Evolutionary conservation across 75 land plant species (phyloP).

Genomic region (Pinus taeda): DNA sequence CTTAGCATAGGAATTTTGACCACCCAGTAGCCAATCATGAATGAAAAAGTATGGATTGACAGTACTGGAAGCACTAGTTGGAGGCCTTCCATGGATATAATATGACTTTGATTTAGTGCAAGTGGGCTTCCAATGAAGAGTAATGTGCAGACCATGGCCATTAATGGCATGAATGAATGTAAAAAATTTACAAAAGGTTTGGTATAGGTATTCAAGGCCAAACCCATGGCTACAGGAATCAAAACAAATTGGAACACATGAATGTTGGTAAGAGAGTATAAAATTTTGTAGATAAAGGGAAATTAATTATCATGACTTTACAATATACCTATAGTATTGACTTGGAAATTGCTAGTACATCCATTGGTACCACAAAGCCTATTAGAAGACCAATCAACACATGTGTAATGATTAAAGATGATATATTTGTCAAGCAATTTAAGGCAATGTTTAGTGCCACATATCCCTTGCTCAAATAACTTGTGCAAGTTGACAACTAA

Average conservation of each 20-base stretch:
- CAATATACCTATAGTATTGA: constrained; percentile 83
- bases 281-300: neutral
- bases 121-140: constrained; percentile 97
- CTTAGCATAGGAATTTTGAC: constrained; percentile 45
- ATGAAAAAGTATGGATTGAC: constrained; percentile 77
- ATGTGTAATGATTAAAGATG: constrained; percentile 81
- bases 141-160: constrained; percentile 96
- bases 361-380: constrained; percentile 97
- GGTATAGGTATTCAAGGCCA: constrained; percentile 81
- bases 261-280: neutral
- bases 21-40: constrained; percentile 78
- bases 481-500: constrained; percentile 92
- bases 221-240: constrained; percentile 71
- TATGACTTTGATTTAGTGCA: constrained; percentile 63
- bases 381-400: constrained; percentile 78
- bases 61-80: constrained; percentile 67
- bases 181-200: constrained; percentile 74
- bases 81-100: constrained; percentile 71
- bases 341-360: constrained; percentile 89
- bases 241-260: constrained; percentile 70
- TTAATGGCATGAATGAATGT: constrained; percentile 84
- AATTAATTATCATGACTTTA: neutral
- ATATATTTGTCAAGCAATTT: constrained; percentile 73
- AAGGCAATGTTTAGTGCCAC: constrained; percentile 89
- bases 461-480: constrained; percentile 85